Percentiles rank a stretch among this genome's conserved stretches.
These are phyloP conservation scores for Macrolepiota dolichaula DNA, from an alignment of 768 basidiomycete genomes.

Conservation along the genomic window DNA sequence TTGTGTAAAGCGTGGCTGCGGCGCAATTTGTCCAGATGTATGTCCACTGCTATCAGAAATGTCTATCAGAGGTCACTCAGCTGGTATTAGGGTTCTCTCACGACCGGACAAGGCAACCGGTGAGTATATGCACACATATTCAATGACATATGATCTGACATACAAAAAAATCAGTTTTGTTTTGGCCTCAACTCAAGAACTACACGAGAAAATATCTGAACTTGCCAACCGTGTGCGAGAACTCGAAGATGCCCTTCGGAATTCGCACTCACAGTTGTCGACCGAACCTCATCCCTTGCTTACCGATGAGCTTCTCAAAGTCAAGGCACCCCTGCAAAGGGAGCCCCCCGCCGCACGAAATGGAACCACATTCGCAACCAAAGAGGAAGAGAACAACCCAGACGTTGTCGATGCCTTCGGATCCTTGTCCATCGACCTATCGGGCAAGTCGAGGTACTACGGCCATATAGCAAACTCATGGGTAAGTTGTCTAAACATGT, in stretches of 20 bases:
- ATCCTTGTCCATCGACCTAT: conserved; percentile 67
- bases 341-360: conserved; percentile 49
- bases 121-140: conserved; percentile 21
- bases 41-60: conserved; percentile 20
- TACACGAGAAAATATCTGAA: conserved; percentile 79
- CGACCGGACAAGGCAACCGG: conserved; percentile 80
- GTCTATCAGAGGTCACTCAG: conserved; percentile 1
- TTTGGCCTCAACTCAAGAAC: conserved; percentile 73
- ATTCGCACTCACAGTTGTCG: conserved; percentile 56
- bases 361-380: conserved; percentile 30
- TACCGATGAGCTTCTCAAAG: conserved; percentile 64
- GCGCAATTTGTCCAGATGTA: conserved; percentile 81
- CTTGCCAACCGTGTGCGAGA: conserved; percentile 72
- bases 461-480: conserved; percentile 76
- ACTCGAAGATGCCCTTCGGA: conserved; percentile 67
- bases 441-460: conserved; percentile 73
- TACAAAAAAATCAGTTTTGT: conserved; percentile 53
- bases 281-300: conserved; percentile 64
- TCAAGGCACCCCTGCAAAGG: conserved; percentile 75
- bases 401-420: conserved; percentile 81
- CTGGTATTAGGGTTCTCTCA: conserved; percentile 47
- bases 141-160: background rate
- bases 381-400: conserved; percentile 61
- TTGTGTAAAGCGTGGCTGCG: conserved; percentile 77
- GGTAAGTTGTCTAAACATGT: conserved; percentile 37